Base-by-base conservation (phyloP, 768 basidiomycete genomes). In the Trametes gibbosa region DNA sequence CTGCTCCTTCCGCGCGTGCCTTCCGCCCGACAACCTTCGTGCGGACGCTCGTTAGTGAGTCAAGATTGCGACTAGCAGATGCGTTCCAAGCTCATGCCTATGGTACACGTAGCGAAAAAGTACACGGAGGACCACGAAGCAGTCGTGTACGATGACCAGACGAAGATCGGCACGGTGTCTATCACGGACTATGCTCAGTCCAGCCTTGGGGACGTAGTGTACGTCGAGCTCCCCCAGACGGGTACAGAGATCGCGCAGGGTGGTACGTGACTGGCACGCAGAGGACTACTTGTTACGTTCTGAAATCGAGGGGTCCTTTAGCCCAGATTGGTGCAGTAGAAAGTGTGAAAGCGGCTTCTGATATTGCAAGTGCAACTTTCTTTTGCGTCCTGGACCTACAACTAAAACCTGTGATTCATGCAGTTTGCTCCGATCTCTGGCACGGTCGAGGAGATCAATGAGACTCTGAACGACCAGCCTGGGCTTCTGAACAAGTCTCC, bases 341-440 rank as follows among this genome's bases (percentile, higher is more conserved):
- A 74, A 96, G 94, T 62, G 95, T 97, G 56, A 98, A 98, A 72
- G 95, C 95, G 27, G 93, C 94, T 39, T 95, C 95, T 1, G 95
- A 98, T 70, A 95, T 98, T 69, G 92, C 74, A 59, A 72, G 80
- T 76, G 24, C 35, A 7, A 9, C 19, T 13, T 24, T 7, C 1
- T 34, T 39, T n/a, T n/a, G n/a, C 3, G 19, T 3, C 21, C 21
- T 5, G 6, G 14, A 8, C 37, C 10, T 39, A 5, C 13, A 50
- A 12, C 5, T 17, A 23, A 16, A 6, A 12, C 5, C 17, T 25
- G 35, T 32, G 10, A 6, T 3, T 41, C 21, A 24, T 39, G 12
- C 61, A 94, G 92, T 99, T 90, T 74, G 92, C 96, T 5, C 97
- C 97, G 27, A 83, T 98, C 21, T 93, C 93, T 2, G 97, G 97